Evolutionary conservation across 1,284 basidiomycete species (phyloP), one percentile per base, ranked within the genome.

Genomic region (Schizophyllum amplum): DNA sequence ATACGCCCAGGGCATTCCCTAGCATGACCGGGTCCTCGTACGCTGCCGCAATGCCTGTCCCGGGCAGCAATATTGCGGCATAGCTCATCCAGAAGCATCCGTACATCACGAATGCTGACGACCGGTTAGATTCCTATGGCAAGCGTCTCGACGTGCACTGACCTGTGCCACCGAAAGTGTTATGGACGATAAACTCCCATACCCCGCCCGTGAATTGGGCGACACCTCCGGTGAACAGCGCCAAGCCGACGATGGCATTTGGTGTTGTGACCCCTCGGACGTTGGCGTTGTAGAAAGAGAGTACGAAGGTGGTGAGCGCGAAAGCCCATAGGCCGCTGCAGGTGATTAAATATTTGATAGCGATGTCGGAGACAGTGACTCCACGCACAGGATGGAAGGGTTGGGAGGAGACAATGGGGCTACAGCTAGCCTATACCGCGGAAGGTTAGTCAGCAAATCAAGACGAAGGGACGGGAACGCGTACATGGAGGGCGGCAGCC

Each of bases 221-320:
- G 20, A 59, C 24, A 3, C 60, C 60, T 21, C 57, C 60, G 1
- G 52, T 50, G 21, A 60, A 60, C 17, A 60, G 69, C 4, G 87
- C 86, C 80, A 91, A 86, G 57, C 87, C 88, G 52, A 91, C 76
- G 59, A 92, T 79, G 49, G 86, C 80, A 64, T 92, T 91, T 27
- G 83, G 76, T 1, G 67, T 69, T 22, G 66, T 60, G 52, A 86
- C 70, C 4, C 69, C 67, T 23, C 78, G 73, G 53, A 82, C 68
- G 55, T 74, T 64, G 24, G 76, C 73, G 63, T 84, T 86, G 72
- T 77, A 80, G 62, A 86, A 62, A 4, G 84, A 84, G 21, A 85
- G 71, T 61, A 86, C 75, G 65, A 86, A 75, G 0, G 84, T 84
- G 27, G 83, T 86, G 5, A 80, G 78, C 13, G 83, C 83, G 65